Conservation (phyloP, 768 basidiomycete species). For the Serendipita sp. region DNA sequence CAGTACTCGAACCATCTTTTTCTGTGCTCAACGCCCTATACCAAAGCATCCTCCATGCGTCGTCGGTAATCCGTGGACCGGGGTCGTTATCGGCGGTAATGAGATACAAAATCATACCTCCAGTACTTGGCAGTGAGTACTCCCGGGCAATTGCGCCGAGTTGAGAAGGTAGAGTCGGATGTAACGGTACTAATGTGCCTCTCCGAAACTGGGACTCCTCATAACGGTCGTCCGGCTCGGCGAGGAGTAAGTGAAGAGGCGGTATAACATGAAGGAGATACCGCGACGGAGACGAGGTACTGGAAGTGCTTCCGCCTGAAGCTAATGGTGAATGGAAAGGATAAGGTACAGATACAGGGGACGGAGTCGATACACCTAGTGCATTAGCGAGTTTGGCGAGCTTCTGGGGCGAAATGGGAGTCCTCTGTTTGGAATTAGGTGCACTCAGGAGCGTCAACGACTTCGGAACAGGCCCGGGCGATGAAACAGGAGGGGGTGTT, state of each 20-base stretch:
- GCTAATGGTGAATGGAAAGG: constrained; percentile 28
- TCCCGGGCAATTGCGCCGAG: constrained; percentile 79
- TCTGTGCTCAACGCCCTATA: constrained; percentile 48
- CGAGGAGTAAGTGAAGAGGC: constrained; percentile 52
- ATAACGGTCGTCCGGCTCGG: constrained; percentile 30
- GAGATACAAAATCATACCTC: constrained; percentile 72
- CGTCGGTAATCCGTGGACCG: constrained; percentile 73
- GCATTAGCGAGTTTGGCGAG: constrained; percentile 76
- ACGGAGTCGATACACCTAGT: constrained; percentile 59
- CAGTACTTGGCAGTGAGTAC: constrained; percentile 76
- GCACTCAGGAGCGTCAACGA: neutral
- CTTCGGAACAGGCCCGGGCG: neutral
- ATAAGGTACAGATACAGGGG: constrained; percentile 27
- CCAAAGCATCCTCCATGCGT: constrained; percentile 83
- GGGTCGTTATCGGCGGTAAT: constrained; percentile 22
- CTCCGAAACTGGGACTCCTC: constrained; percentile 46
- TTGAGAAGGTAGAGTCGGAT: constrained; percentile 70
- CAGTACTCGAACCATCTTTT: constrained; percentile 6
- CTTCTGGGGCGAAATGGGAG: constrained; percentile 57
- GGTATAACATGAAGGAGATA: constrained; percentile 76
- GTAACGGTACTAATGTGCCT: constrained; percentile 73
- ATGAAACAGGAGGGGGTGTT: constrained; percentile 1
- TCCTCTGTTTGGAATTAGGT: constrained; percentile 28
- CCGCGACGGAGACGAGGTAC: constrained; percentile 36
- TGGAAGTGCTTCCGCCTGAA: constrained; percentile 26